These are phyloP conservation scores for Mortierella sp. DNA, from an alignment of 371 early-diverging fungal species.

Conservation along the genomic window DNA sequence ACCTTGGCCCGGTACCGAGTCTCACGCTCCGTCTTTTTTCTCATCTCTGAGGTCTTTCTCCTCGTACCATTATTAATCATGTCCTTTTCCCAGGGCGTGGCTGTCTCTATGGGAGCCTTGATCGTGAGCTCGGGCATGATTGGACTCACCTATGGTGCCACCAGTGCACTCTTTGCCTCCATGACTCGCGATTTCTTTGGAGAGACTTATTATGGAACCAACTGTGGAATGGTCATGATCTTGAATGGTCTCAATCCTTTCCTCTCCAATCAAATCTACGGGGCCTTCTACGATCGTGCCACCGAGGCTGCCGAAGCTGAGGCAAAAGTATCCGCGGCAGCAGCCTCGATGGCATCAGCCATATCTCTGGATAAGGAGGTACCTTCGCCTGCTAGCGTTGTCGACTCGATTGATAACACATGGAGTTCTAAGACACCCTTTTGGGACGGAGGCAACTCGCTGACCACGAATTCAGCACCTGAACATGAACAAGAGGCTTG, in stretches of 20 bases:
- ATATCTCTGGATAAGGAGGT: too few species aligned
- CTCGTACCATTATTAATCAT: slow-evolving; percentile 10
- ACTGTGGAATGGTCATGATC: slow-evolving; percentile 17
- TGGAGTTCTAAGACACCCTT: too few species aligned
- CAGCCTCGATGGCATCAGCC: too few species aligned
- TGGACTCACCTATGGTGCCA: slow-evolving; percentile 10
- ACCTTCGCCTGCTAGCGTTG: neutral
- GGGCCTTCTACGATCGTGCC: slow-evolving; percentile 10
- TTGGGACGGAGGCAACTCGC: too few species aligned
- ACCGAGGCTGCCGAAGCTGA: neutral
- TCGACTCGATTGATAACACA: too few species aligned
- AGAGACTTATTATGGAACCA: slow-evolving; percentile 13
- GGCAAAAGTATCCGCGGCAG: too few species aligned
- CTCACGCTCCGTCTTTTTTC: slow-evolving; percentile 15
- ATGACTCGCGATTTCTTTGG: slow-evolving; percentile 20
- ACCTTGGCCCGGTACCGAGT: slow-evolving; percentile 9
- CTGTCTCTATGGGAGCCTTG: neutral
- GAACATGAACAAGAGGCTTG: neutral
- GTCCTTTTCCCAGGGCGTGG: neutral
- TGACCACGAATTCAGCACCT: neutral
- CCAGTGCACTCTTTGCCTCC: slow-evolving; percentile 14
- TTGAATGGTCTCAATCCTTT: slow-evolving; percentile 15
- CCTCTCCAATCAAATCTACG: slow-evolving; percentile 14
- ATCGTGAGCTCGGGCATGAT: slow-evolving; percentile 11
- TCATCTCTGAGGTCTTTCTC: slow-evolving; percentile 9